Evolutionary conservation across 106 monocot genomes (phyloP).

Genomic region (Dendrobium catenatum): DNA sequence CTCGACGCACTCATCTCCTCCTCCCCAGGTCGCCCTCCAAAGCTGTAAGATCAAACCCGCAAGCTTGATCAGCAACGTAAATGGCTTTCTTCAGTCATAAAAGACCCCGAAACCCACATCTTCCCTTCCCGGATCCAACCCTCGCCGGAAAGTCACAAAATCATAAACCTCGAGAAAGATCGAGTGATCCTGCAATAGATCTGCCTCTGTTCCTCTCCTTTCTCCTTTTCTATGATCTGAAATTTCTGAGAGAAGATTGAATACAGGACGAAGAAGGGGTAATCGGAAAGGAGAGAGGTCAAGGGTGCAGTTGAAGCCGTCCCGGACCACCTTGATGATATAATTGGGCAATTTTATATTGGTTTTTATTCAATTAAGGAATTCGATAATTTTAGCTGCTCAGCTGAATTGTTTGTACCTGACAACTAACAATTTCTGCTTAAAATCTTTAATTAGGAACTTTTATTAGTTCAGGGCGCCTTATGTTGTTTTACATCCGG

Average conservation of each 20-base stretch:
- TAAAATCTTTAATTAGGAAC: no score
- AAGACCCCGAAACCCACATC: neutral
- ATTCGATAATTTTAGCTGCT: neutral
- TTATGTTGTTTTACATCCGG: no score
- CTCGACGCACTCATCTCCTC: constrained; percentile 8
- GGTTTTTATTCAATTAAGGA: neutral
- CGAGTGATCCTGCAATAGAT: neutral
- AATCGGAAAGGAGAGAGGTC: neutral
- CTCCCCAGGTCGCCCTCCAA: neutral
- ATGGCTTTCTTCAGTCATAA: neutral
- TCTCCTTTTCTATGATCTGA: neutral
- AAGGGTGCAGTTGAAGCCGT: neutral
- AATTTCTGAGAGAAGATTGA: neutral
- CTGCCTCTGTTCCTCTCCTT: neutral
- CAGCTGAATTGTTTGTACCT: neutral
- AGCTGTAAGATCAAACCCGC: neutral
- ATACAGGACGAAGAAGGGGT: neutral
- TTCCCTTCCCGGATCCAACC: neutral
- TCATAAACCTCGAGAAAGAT: neutral
- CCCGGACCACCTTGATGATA: neutral
- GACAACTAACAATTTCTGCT: no score
- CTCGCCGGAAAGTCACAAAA: neutral
- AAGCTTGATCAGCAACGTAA: neutral
- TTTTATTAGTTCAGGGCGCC: no score
- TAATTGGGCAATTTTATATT: neutral